A percentile compares a stretch with the other conserved stretches of the same genome.
phyloP scores from a whole-genome alignment of 176 grass and related monocot genomes.

The Secale cereale region DNA sequence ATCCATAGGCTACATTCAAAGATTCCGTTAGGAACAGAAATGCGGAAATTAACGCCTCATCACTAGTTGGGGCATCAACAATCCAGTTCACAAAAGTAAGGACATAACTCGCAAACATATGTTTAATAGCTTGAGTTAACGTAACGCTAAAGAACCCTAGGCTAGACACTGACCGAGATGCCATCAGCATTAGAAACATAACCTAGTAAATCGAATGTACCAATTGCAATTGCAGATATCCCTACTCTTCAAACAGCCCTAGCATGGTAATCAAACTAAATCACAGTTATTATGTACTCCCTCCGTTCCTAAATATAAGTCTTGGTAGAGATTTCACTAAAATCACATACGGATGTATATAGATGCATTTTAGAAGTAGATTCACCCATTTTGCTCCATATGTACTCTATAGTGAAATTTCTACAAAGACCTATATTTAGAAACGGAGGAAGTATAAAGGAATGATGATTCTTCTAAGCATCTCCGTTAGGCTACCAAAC shows the following conservation, averaged over 20 bases:
- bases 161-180: background rate
- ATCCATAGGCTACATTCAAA: background rate
- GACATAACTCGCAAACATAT: background rate
- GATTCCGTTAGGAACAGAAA: background rate
- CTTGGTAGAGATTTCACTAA: too few species aligned
- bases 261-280: background rate
- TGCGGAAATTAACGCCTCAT: background rate
- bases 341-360: too few species aligned
- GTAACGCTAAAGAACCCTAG: background rate
- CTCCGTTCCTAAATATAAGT: too few species aligned
- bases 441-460: too few species aligned
- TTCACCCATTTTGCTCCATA: too few species aligned
- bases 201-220: background rate
- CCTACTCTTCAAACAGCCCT: background rate
- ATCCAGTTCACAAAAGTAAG: background rate
- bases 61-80: background rate
- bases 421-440: too few species aligned
- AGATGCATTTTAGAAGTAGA: too few species aligned
- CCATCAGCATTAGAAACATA: slow-evolving; percentile 2
- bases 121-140: slow-evolving; percentile 12
- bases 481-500: background rate
- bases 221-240: background rate
- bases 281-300: background rate
- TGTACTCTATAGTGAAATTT: too few species aligned
- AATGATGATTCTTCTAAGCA: background rate